Percentiles rank a stretch among this genome's conserved stretches.
Conservation (phyloP, 768 basidiomycete genomes). For the Kwoniella shandongensis region DNA sequence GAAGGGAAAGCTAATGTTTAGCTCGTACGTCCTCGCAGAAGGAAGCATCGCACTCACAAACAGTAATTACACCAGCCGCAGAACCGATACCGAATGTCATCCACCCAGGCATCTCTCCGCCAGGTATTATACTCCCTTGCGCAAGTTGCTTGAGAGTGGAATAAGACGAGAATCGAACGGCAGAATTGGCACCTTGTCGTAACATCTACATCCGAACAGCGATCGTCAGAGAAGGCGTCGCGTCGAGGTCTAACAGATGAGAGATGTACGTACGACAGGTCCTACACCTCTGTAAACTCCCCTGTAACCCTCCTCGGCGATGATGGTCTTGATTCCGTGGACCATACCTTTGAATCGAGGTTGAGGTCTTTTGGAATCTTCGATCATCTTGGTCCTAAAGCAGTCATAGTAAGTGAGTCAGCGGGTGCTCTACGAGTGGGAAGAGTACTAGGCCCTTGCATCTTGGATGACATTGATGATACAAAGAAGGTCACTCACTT, state of each 20-base stretch:
- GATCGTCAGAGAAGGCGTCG: neutral
- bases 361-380: slow-evolving; percentile 79
- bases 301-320: slow-evolving; percentile 76
- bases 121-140: slow-evolving; percentile 76
- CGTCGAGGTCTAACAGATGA: neutral
- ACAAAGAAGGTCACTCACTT: slow-evolving; percentile 64
- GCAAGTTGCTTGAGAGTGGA: slow-evolving; percentile 90
- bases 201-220: slow-evolving; percentile 67
- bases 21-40: slow-evolving; percentile 39
- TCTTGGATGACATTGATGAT: too few relatives aligned
- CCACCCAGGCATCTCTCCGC: slow-evolving; percentile 76
- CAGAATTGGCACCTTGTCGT: slow-evolving; percentile 96
- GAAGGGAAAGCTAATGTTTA: slow-evolving; percentile 1
- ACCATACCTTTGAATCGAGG: slow-evolving; percentile 84
- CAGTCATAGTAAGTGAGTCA: neutral
- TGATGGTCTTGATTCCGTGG: slow-evolving; percentile 78
- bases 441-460: too few relatives aligned
- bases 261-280: slow-evolving; percentile 70
- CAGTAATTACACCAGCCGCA: slow-evolving; percentile 89
- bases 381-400: slow-evolving; percentile 91
- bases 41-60: slow-evolving; percentile 69
- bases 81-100: slow-evolving; percentile 95
- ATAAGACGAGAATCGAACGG: slow-evolving; percentile 93
- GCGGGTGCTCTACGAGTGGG: neutral
- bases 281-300: slow-evolving; percentile 82